These are phyloP conservation scores for Talaromyces islandicus DNA, from an alignment of 2,329 filamentous ascomycete genomes.

Conservation along the genomic window DNA sequence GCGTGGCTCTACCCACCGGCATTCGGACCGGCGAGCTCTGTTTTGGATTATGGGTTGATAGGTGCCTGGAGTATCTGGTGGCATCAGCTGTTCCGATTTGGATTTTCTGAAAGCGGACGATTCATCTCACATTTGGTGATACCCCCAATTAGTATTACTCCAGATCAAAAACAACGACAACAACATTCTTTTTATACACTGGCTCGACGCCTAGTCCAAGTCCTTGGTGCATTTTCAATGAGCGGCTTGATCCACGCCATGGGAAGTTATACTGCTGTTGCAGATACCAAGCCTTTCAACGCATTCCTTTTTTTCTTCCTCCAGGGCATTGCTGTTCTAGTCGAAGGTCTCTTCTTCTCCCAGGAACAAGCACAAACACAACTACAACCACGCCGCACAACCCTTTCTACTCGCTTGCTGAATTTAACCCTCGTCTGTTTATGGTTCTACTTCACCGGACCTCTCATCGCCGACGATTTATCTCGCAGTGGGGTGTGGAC, in stretches of 20 bases:
- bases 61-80: slow-evolving; percentile 84
- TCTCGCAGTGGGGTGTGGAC: slow-evolving; percentile 69
- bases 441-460: slow-evolving; percentile 65
- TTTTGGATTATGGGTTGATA: slow-evolving; percentile 60
- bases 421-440: slow-evolving; percentile 58
- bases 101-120: slow-evolving; percentile 33
- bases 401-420: slow-evolving; percentile 34
- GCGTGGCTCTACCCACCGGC: slow-evolving; percentile 57
- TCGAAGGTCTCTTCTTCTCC: slow-evolving; percentile 47
- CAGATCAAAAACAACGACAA: slow-evolving; percentile 1
- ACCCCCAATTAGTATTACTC: neutral
- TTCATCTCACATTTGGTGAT: slow-evolving; percentile 21
- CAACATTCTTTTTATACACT: neutral
- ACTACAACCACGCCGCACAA: slow-evolving; percentile 30
- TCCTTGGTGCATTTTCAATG: slow-evolving; percentile 26
- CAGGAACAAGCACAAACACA: slow-evolving; percentile 16
- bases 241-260: slow-evolving; percentile 56
- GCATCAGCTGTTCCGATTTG: slow-evolving; percentile 83
- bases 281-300: slow-evolving; percentile 49
- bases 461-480: slow-evolving; percentile 69
- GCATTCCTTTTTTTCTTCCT: slow-evolving; percentile 65
- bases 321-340: slow-evolving; percentile 59
- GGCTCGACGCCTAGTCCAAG: slow-evolving; percentile 18
- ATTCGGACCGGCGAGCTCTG: slow-evolving; percentile 46
- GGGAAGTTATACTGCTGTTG: slow-evolving; percentile 63